A percentile compares a stretch with the other conserved stretches of the same genome.
These are phyloP conservation scores for Rhodotorula diobovata DNA, from an alignment of 768 basidiomycete genomes.

Conservation along the genomic window DNA sequence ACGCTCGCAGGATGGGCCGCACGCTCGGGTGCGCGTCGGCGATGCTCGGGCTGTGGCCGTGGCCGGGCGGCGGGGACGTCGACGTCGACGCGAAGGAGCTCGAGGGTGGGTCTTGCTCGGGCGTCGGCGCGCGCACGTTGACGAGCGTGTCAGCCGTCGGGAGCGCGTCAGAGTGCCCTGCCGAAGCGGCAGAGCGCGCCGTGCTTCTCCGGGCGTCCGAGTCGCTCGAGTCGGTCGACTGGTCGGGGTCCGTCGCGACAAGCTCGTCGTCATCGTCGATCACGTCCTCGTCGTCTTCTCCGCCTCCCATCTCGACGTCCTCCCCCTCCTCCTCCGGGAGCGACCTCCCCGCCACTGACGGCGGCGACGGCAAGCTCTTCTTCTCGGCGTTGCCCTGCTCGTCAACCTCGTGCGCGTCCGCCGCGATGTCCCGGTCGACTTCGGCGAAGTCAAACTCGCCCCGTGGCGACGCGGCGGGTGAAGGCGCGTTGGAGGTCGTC, in stretches of 20 bases:
- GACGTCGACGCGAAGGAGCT: too few relatives aligned
- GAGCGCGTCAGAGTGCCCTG: too few relatives aligned
- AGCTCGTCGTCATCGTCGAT: not conserved
- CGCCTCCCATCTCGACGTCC: too few relatives aligned
- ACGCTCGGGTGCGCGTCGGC: not conserved
- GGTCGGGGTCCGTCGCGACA: not conserved
- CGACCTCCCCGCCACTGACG: not conserved
- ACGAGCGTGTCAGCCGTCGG: too few relatives aligned
- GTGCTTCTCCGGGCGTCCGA: not conserved
- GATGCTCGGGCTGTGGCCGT: too few relatives aligned
- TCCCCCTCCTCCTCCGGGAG: not conserved
- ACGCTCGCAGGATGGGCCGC: conserved; percentile 19
- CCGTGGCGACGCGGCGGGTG: too few relatives aligned
- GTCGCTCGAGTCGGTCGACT: not conserved
- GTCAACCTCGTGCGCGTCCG: conserved; percentile 37
- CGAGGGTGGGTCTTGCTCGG: too few relatives aligned
- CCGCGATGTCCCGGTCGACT: conserved; percentile 31
- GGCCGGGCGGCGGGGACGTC: too few relatives aligned
- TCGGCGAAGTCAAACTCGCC: conserved; percentile 25
- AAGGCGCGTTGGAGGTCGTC: not conserved
- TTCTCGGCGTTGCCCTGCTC: conserved; percentile 26
- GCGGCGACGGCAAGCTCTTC: conserved; percentile 24
- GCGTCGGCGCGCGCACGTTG: too few relatives aligned
- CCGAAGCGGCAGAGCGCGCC: too few relatives aligned
- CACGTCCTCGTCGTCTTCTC: not conserved